Evolutionary conservation across 2,329 filamentous ascomycete species (phyloP).

Genomic region (Xylariaceae sp.): DNA sequence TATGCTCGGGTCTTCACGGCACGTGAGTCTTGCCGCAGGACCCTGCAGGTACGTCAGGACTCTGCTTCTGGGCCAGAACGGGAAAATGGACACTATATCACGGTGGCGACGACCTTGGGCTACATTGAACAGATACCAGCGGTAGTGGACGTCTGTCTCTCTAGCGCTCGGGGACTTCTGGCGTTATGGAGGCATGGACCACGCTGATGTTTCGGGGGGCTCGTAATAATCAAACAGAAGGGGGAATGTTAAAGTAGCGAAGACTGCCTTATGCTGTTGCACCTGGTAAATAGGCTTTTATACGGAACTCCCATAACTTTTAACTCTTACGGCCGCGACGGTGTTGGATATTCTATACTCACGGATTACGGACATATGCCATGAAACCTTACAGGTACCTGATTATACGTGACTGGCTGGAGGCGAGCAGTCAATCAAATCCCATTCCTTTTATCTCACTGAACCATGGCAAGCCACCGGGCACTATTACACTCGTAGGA

Average conservation of each 20-base stretch:
- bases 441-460: too few species aligned
- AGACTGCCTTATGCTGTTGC: constrained; percentile 1
- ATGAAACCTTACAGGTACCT: too few species aligned
- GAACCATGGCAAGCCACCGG: too few species aligned
- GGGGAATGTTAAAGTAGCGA: background rate
- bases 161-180: background rate
- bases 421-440: too few species aligned
- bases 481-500: too few species aligned
- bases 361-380: too few species aligned
- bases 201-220: background rate
- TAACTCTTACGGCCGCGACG: background rate
- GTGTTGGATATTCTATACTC: too few species aligned
- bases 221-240: background rate
- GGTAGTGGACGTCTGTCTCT: background rate
- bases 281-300: constrained; percentile 1
- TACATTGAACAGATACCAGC: constrained; percentile 15
- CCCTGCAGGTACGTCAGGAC: background rate
- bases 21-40: background rate
- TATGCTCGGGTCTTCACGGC: constrained; percentile 8
- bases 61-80: background rate
- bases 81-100: constrained; percentile 2
- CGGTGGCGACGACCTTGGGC: background rate
- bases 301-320: constrained; percentile 1
- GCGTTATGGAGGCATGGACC: constrained; percentile 3
- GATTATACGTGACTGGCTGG: too few species aligned